phyloP scores from a whole-genome alignment of 2,329 filamentous ascomycete genomes.

The Penicillium sp. region DNA sequence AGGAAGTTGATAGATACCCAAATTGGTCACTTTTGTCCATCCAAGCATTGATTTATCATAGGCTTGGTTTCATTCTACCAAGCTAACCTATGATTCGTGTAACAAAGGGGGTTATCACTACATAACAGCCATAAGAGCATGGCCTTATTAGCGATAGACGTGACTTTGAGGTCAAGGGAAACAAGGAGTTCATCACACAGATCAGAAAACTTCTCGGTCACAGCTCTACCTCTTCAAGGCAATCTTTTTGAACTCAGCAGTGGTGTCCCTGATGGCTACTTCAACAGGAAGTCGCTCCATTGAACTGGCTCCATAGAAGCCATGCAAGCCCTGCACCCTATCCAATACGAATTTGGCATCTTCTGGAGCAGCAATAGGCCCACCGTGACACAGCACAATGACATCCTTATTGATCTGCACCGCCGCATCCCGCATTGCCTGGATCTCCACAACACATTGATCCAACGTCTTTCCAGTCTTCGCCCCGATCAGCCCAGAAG shows the following conservation, averaged over 20 bases:
- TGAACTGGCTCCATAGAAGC: constrained; percentile 61
- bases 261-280: constrained; percentile 53
- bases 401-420: background rate
- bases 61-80: too few species aligned
- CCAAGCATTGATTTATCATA: too few species aligned
- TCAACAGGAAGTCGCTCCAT: constrained; percentile 64
- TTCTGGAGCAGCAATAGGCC: constrained; percentile 55
- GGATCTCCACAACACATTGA: background rate
- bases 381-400: constrained; percentile 58
- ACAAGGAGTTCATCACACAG: background rate
- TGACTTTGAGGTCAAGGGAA: background rate
- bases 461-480: background rate
- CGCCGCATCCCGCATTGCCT: background rate
- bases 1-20: background rate
- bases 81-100: too few species aligned
- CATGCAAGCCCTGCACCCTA: constrained; percentile 56
- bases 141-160: too few species aligned
- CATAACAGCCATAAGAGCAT: too few species aligned
- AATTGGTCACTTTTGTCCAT: too few species aligned
- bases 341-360: constrained; percentile 57
- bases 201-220: background rate
- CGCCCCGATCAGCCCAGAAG: background rate
- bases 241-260: constrained; percentile 45
- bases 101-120: too few species aligned
- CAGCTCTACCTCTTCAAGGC: background rate